Evolutionary conservation across 495 filamentous ascomycete species (phyloP), one percentile per base, ranked within the genome.

Genomic region (Xylaria venustula): DNA sequence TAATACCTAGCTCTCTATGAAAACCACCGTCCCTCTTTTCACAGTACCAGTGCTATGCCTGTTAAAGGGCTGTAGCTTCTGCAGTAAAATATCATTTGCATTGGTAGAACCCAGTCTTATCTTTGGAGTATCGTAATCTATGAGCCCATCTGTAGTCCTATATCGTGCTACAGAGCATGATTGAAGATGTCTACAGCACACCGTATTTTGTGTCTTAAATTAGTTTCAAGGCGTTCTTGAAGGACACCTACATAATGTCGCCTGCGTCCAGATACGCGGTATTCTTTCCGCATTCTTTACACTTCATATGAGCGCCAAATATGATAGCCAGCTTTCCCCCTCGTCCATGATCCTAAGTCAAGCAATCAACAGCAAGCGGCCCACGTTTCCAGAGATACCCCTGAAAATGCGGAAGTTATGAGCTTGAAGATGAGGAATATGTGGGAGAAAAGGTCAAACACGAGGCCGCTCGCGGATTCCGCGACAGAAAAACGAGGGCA

Each of bases 381-480:
- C 28, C 28, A 48, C 28, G 36, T 15, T 41, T 1, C 42, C 42
- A 8, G n/a, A 47, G 20, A 34, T 36, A 57, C 41, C 41, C 54
- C 53, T 45, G 40, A n/a, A 11, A 58, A 22, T 12, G 34, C 23
- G 17, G 17, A 2, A 41, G 20, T 30, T 34, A 23, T 40, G 19
- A 14, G 28, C 20, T 17, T 58, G 17, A 32, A 37, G 56, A 20
- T 7, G 15, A 50, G 12, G 22, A 28, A 23, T 20, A 42, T 26
- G 45, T 12, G n/a, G 22, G 37, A 14, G n/a, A 34, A 23, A 45
- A 22, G 36, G 15, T 14, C 15, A 54, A n/a, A 30, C 53, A 23
- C 20, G 42, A 47, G 54, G 41, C 41, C 45, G 30, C 30, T 42
- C 30, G 56, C 56, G 42, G 56, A 50, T 58, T 26, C 12, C 36